Evolutionary conservation across 208 protist genomes (phyloP), one percentile per base, ranked within the genome.

Genomic region (Crithidia thermophila): DNA sequence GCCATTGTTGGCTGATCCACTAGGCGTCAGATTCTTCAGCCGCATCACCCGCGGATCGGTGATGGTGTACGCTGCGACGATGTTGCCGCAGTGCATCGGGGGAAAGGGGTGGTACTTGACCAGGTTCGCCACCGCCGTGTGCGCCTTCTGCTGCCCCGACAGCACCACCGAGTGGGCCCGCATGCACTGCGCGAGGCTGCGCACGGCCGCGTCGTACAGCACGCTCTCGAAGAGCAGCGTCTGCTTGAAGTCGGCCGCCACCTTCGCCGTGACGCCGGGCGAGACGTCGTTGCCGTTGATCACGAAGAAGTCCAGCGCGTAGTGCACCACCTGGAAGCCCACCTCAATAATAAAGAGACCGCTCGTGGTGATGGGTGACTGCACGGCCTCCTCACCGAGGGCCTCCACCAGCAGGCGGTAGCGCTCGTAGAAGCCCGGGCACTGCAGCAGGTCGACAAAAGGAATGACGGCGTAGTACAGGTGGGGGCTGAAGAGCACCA

Each of bases 321-420:
- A 96, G 75, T 94, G 77, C 43, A 81, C 85, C 61, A 94, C 88
- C 66, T 96, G 88, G 57, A 94, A 85, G 27, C 91, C 91, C 20
- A 96, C 75, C 76, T 94, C 88, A 16, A 94, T 70, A 27, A 96
- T 81, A 46, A 94, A 83, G 16, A 94, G 66, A 4, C 91, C 91
- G 28, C 75, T 72, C 10, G 72, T 70, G 8, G 70, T 75, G 52
- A 93, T 79, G 30, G 83, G 82, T 7, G 65, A 50, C 59, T 53
- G 31, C 33, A 56, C 25, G 31, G 59, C 68, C 43, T 67, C 51
- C 58, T 67, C 68, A 34, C 51, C 60, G 33, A 74, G 43, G 18
- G 59, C 68, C 36, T 67, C 68, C 16, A 46, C 55, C 40, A 61
- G 14, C 1, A 51, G 21, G 40, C 40, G 31, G 39, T 81, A 66